Percentiles rank a stretch among this genome's conserved stretches.
Conservation (phyloP, 2,329 filamentous ascomycete genomes). For the Penicillium sp. region DNA sequence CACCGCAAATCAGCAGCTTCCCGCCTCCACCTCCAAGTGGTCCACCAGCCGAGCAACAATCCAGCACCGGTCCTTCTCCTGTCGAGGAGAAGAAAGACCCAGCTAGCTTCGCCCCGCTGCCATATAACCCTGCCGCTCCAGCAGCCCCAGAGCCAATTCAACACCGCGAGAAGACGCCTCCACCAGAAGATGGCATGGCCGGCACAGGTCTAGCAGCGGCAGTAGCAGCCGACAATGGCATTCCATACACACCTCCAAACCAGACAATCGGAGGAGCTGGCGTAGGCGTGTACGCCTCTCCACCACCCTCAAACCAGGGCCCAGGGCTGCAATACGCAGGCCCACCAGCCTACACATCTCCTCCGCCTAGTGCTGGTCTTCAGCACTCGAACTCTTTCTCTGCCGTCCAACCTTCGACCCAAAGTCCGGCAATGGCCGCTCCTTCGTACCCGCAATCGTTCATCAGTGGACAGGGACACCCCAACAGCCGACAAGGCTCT, state of each 20-base stretch:
- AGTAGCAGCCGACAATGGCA: conserved; percentile 39
- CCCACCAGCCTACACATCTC: conserved; percentile 33
- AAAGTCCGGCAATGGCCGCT: conserved; percentile 23
- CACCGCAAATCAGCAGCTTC: conserved; percentile 24
- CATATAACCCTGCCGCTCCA: conserved; percentile 68
- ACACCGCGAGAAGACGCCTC: conserved; percentile 67
- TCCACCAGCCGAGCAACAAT: conserved; percentile 17
- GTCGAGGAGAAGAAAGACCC: conserved; percentile 28
- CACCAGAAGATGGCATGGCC: conserved; percentile 56
- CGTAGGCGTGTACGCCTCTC: conserved; percentile 24
- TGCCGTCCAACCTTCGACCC: conserved; percentile 22
- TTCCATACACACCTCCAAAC: conserved; percentile 34
- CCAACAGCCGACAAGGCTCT: conserved; percentile 14
- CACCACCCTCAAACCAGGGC: conserved; percentile 14
- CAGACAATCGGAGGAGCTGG: conserved; percentile 19
- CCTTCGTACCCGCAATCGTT: conserved; percentile 33
- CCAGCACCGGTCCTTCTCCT: conserved; percentile 12
- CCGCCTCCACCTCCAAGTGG: conserved; percentile 29
- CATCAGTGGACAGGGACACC: conserved; percentile 14
- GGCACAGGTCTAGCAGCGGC: conserved; percentile 49
- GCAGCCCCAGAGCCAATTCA: conserved; percentile 66
- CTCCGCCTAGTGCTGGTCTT: conserved; percentile 38
- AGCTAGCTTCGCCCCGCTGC: conserved; percentile 52
- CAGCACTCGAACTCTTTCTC: conserved; percentile 28
- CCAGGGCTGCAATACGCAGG: conserved; percentile 25